Conservation (phyloP, 495 filamentous ascomycete species). For the Pseudotulostoma volvatum region DNA sequence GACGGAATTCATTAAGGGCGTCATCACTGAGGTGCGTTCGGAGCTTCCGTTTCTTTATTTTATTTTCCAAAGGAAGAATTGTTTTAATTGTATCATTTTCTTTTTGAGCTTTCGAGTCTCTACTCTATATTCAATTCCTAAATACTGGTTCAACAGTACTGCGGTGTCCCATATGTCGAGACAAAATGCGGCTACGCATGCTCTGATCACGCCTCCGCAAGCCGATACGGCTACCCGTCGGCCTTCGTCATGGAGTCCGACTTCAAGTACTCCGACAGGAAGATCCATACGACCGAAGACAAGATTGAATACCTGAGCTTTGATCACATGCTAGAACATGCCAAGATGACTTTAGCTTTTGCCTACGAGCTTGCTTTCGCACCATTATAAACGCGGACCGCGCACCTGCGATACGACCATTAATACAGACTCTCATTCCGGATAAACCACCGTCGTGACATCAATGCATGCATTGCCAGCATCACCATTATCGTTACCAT, state of each 20-base stretch:
- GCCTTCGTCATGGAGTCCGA: slow-evolving; percentile 91
- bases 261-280: slow-evolving; percentile 68
- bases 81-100: too few species aligned
- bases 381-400: slow-evolving; percentile 12
- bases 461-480: too few species aligned
- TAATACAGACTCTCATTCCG: too few species aligned
- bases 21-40: slow-evolving; percentile 58
- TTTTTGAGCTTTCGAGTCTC: neutral
- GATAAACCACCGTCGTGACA: too few species aligned
- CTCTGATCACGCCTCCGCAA: slow-evolving; percentile 92
- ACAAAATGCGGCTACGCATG: slow-evolving; percentile 97
- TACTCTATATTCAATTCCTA: slow-evolving; percentile 4
- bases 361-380: slow-evolving; percentile 65
- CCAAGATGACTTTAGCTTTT: slow-evolving; percentile 74
- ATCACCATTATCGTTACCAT: too few species aligned
- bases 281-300: slow-evolving; percentile 86
- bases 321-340: slow-evolving; percentile 96
- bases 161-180: slow-evolving; percentile 72
- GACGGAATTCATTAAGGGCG: slow-evolving; percentile 81
- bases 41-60: neutral
- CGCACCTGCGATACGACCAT: too few species aligned
- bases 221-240: slow-evolving; percentile 85
- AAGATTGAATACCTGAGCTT: slow-evolving; percentile 77
- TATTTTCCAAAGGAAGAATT: too few species aligned
- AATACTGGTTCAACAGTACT: too few species aligned